Conservation (phyloP, 192 early-diverging fungal species). For the Backusella parvicylindrica region DNA sequence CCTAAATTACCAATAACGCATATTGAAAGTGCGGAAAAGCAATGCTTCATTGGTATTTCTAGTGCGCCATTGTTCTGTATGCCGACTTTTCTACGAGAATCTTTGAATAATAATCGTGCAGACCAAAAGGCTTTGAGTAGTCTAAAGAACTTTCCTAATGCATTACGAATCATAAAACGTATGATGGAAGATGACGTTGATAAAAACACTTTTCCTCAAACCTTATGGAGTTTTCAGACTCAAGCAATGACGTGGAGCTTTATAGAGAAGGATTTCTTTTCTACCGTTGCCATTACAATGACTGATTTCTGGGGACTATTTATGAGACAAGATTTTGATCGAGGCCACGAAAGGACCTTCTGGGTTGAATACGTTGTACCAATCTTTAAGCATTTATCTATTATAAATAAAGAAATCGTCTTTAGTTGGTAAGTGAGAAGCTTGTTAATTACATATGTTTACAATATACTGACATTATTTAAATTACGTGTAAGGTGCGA, state of each 20-base stretch:
- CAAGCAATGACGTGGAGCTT: neutral
- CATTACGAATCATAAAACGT: slow-evolving; percentile 3
- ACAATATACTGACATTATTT: slow-evolving; percentile 7
- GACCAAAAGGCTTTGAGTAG: slow-evolving; percentile 5
- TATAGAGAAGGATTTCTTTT: neutral
- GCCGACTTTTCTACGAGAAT: neutral
- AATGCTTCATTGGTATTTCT: neutral
- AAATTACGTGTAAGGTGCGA: slow-evolving; percentile 5
- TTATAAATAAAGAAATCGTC: neutral
- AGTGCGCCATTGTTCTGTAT: neutral
- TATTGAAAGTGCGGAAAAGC: neutral
- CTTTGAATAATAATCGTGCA: slow-evolving; percentile 1
- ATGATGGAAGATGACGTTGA: slow-evolving; percentile 11
- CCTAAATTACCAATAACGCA: slow-evolving; percentile 1
- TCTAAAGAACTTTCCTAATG: slow-evolving; percentile 5
- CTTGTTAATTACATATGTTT: slow-evolving; percentile 8
- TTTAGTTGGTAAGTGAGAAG: slow-evolving; percentile 1
- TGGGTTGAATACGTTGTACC: slow-evolving; percentile 3
- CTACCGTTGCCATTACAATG: neutral
- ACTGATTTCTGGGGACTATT: slow-evolving; percentile 11
- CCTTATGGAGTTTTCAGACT: neutral
- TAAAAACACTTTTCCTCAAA: slow-evolving; percentile 8
- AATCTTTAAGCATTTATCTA: neutral
- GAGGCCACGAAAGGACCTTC: slow-evolving; percentile 1
- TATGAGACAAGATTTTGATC: slow-evolving; percentile 4